Conservation (phyloP, 371 early-diverging fungal genomes). For the Zancudomyces culisetae region DNA sequence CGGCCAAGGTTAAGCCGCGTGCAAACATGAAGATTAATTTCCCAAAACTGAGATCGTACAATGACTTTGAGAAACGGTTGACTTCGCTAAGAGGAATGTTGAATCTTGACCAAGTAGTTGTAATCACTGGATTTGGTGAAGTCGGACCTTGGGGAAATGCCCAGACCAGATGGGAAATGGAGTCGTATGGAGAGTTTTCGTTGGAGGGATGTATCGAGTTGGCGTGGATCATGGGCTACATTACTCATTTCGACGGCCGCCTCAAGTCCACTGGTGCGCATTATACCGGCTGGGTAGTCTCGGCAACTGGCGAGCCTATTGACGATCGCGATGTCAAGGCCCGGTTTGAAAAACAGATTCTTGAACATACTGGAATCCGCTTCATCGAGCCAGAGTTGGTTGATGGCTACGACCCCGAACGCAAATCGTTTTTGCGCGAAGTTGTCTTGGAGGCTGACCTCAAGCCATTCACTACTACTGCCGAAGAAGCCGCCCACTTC, state of each 20-base stretch:
- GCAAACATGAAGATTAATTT: slow-evolving; percentile 88
- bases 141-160: slow-evolving; percentile 88
- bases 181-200: slow-evolving; percentile 79
- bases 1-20: slow-evolving; percentile 63
- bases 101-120: slow-evolving; percentile 81
- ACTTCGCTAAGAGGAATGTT: slow-evolving; percentile 64
- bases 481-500: slow-evolving; percentile 86
- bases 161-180: slow-evolving; percentile 95
- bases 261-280: slow-evolving; percentile 56
- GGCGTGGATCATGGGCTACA: slow-evolving; percentile 93
- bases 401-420: slow-evolving; percentile 77
- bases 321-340: slow-evolving; percentile 79
- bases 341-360: slow-evolving; percentile 79
- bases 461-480: slow-evolving; percentile 71
- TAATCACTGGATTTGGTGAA: slow-evolving; percentile 86
- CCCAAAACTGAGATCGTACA: slow-evolving; percentile 51
- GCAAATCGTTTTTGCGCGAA: slow-evolving; percentile 80
- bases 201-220: slow-evolving; percentile 91
- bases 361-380: slow-evolving; percentile 88
- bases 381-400: slow-evolving; percentile 81
- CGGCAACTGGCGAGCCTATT: slow-evolving; percentile 74
- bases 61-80: slow-evolving; percentile 40
- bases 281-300: slow-evolving; percentile 91
- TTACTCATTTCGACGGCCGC: slow-evolving; percentile 75
- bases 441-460: slow-evolving; percentile 79